Base-by-base conservation (phyloP, 148 eudicot species). In the Diospyros lotus region DNA sequence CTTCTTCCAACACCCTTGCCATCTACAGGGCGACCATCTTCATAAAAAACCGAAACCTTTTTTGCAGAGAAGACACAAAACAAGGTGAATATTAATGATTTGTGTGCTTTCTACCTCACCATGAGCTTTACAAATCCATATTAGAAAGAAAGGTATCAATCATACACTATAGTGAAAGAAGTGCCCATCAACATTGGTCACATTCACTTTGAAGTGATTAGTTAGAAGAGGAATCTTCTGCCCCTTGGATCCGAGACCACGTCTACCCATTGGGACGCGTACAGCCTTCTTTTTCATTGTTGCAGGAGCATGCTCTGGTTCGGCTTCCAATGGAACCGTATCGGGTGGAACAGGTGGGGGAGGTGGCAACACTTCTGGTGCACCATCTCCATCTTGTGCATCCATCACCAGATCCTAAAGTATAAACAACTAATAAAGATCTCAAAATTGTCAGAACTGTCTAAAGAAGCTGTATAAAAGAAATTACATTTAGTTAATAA, bases 1-100 rank as follows among this genome's bases (percentile, higher is more conserved):
- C 60, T 81, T 14, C 88, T 77, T 15, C 88, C 90, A 39, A 83
- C 67, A 2, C 90, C 90, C 62, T 87, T 87, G 2, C 48, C 86
- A 10, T 87, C 87, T 0, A 81, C 86, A 1, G 81, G 77, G 39
- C 72, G 79, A 1, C 83, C 90, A 81, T 85, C 90, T 63, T 87
- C 88, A 54, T 87, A 85, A 2, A 17, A 73, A 4, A 87, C 45
- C 0, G 81, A 64, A 15, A 87, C 84, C 86, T 84, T 66, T 67
- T n/a, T 9, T 38, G n/a, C 56, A 2, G 14, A 41, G 3, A 51
- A 5, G 45, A 64, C 14, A 28, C 8, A 11, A 44, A 9, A 9
- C 3, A 13, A n/a, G 11, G 12, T 12, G 11, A 68, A 2, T 28
- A 5, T 9, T 15, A 41, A 64, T 14, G 1, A 14, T 42, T 4